Evolutionary conservation across 1,284 basidiomycete genomes (phyloP), one percentile per base, ranked within the genome.

Genomic region (Cystobasidiaceae sp.): DNA sequence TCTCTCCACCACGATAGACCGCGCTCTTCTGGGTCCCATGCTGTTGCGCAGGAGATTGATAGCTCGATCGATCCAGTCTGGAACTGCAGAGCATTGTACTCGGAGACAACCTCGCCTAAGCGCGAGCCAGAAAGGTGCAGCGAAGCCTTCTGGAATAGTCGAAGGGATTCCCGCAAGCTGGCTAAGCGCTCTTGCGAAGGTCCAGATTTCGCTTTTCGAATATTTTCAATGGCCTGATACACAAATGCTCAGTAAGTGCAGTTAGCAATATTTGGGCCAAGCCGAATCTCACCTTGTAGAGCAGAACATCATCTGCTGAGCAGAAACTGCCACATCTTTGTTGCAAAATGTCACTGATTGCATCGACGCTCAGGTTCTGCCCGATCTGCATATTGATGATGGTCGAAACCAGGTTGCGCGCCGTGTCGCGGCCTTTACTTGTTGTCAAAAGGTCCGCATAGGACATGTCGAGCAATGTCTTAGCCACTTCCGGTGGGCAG

Each of bases 341-440:
- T 75, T 98, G 94, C 33, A 98, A 79, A 58, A 92, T 86, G 72
- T 97, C 90, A 73, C 91, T 94, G 73, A 99, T 89, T 2, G 90
- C 90, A 77, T 99, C 96, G 69, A 97, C 88, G 90, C 93, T 73
- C 1, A 57, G 19, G 33, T 51, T 92, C 74, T 94, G 89, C 15
- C 90, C 90, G 71, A 97, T 97, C 75, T 97, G 94, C 73, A 93
- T 90, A 78, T 98, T 92, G 72, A 99, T 98, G 69, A 99, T 84
- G 34, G 93, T 87, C 69, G 93, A 94, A 11, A 97, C 91, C 23
- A 97, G 79, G n/a, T 86, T 86, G 70, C 90, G 83, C 6, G 93
- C 93, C 32, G 86, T 84, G 27, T 86, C 85, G 69, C 91, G 83
- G 30, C 93, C 93, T 71, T 85, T 84, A 73, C 87, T 84, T 44